These are phyloP conservation scores for Quercus tomentella DNA, from an alignment of 331 rosid genomes.

Conservation along the genomic window DNA sequence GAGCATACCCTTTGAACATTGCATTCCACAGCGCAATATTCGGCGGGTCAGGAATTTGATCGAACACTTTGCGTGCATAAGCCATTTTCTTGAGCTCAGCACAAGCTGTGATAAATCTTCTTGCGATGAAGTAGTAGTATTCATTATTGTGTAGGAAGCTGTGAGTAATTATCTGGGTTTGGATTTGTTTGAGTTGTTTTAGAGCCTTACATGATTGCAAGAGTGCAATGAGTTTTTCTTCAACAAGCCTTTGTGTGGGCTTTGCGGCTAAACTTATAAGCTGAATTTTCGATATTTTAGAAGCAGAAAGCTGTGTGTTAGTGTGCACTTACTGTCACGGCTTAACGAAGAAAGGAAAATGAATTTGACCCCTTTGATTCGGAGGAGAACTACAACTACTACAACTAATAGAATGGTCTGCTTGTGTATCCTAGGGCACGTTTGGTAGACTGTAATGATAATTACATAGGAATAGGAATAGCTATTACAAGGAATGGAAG, in stretches of 20 bases:
- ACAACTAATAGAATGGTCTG: too few species aligned
- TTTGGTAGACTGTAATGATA: too few species aligned
- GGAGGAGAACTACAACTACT: too few species aligned
- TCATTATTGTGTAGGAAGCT: constrained; percentile 38
- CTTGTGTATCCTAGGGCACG: too few species aligned
- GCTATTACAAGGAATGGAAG: too few species aligned
- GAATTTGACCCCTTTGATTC: too few species aligned
- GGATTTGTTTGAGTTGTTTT: constrained; percentile 44
- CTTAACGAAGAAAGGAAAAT: too few species aligned
- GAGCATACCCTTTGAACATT: constrained; percentile 48
- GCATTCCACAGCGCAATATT: constrained; percentile 58
- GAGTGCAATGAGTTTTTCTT: constrained; percentile 54
- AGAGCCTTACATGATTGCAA: constrained; percentile 59
- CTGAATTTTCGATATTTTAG: constrained; percentile 33
- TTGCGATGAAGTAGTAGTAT: constrained; percentile 40
- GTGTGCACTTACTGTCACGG: neutral
- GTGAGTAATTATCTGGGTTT: constrained; percentile 41
- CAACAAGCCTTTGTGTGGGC: constrained; percentile 37
- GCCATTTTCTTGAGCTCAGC: constrained; percentile 27
- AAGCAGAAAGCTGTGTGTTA: neutral
- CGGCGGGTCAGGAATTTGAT: constrained; percentile 40
- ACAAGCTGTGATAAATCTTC: constrained; percentile 29
- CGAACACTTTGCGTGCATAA: constrained; percentile 59
- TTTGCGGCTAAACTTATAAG: constrained; percentile 19
- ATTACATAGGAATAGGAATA: too few species aligned